phyloP scores from a whole-genome alignment of 352 stramenopile species.

The Phytophthora constricta region DNA sequence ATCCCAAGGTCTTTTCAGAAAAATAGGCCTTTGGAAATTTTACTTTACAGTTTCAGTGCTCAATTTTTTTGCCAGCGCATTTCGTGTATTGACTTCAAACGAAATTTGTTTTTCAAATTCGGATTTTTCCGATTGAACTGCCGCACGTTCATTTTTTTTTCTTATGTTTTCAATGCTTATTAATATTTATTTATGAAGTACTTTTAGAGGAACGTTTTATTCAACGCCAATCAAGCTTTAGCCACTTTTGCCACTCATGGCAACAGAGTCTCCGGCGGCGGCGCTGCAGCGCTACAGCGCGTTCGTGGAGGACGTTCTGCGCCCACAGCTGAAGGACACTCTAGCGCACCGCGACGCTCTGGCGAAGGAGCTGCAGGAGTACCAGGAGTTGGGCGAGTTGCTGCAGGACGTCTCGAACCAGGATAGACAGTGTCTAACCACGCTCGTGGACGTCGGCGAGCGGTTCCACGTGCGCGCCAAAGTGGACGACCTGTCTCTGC shows the following conservation, averaged over 20 bases:
- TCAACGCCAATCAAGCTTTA: slow-evolving; percentile 14
- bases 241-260: too few relatives aligned
- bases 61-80: too few relatives aligned
- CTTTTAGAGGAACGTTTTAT: slow-evolving; percentile 1
- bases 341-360: slow-evolving; percentile 61
- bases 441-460: slow-evolving; percentile 76
- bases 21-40: too few relatives aligned
- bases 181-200: neutral
- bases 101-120: too few relatives aligned
- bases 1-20: too few relatives aligned
- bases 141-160: too few relatives aligned
- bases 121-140: too few relatives aligned
- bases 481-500: slow-evolving; percentile 56
- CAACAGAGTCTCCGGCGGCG: slow-evolving; percentile 24
- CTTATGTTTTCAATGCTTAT: too few relatives aligned
- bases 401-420: slow-evolving; percentile 41
- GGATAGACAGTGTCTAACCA: slow-evolving; percentile 31
- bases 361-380: slow-evolving; percentile 63
- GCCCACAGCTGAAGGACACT: slow-evolving; percentile 69
- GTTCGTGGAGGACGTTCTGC: slow-evolving; percentile 76
- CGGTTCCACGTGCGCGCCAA: slow-evolving; percentile 80
- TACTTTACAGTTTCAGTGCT: too few relatives aligned
- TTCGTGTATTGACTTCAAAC: too few relatives aligned
- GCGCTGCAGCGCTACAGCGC: slow-evolving; percentile 65
- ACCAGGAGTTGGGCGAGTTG: slow-evolving; percentile 61